Percentiles rank a stretch among this genome's conserved stretches.
These are phyloP conservation scores for Magnusiomyces clavatus DNA, from an alignment of 1,139 yeast species.

Conservation along the genomic window DNA sequence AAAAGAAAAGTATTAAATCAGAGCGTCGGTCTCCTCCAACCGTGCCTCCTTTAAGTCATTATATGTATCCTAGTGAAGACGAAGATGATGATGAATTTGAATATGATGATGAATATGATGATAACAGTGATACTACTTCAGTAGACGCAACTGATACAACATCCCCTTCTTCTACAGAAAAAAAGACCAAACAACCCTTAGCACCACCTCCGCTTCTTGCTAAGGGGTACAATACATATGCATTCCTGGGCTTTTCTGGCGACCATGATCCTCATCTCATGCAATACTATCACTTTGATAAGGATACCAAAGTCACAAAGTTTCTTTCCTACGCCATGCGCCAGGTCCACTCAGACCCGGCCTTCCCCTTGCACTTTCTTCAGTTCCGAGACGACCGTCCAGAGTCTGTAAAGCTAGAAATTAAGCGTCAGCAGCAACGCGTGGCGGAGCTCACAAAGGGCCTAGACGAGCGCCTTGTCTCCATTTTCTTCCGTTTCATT, in stretches of 20 bases:
- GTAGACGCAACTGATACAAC: neutral
- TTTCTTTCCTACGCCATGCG: conserved; percentile 30
- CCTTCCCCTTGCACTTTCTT: conserved; percentile 26
- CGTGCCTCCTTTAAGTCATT: too few species aligned
- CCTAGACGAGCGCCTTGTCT: conserved; percentile 28
- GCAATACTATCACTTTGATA: conserved; percentile 22
- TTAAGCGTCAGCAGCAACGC: conserved; percentile 20
- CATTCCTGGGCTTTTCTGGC: conserved; percentile 27
- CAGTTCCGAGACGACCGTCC: conserved; percentile 22
- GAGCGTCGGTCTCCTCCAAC: too few species aligned
- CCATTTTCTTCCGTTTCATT: conserved; percentile 30
- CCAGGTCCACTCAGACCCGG: conserved; percentile 22
- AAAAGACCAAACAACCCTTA: neutral
- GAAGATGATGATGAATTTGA: too few species aligned
- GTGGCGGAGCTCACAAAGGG: conserved; percentile 21
- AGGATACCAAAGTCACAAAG: conserved; percentile 21
- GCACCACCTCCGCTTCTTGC: conserved; percentile 11
- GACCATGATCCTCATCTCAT: conserved; percentile 33
- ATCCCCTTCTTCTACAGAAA: neutral
- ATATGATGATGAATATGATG: too few species aligned
- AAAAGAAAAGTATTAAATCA: too few species aligned
- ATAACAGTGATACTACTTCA: neutral
- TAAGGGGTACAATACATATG: conserved; percentile 10
- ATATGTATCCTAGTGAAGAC: too few species aligned
- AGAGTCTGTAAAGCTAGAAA: conserved; percentile 16